These are phyloP conservation scores for Baorangia bicolor DNA, from an alignment of 768 basidiomycete genomes.

Conservation along the genomic window DNA sequence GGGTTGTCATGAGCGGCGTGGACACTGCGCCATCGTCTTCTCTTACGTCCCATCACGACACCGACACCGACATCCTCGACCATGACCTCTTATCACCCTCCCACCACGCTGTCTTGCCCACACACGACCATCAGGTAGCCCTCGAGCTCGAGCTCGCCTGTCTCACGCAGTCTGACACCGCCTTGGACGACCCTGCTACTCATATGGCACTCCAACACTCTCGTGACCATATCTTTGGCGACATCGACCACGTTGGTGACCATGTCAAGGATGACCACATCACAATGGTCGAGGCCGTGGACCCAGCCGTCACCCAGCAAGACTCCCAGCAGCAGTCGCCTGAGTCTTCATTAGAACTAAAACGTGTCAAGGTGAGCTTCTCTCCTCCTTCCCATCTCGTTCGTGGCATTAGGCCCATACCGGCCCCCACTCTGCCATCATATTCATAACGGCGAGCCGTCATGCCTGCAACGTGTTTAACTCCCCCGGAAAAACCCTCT, in stretches of 20 bases:
- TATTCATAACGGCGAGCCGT: slow-evolving; percentile 19
- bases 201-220: slow-evolving; percentile 31
- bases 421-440: slow-evolving; percentile 20
- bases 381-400: slow-evolving; percentile 18
- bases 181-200: slow-evolving; percentile 24
- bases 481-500: slow-evolving; percentile 8
- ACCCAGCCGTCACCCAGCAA: slow-evolving; percentile 44
- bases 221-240: slow-evolving; percentile 33
- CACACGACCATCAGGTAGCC: slow-evolving; percentile 34
- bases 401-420: slow-evolving; percentile 14
- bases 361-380: slow-evolving; percentile 77
- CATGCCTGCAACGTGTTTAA: slow-evolving; percentile 27
- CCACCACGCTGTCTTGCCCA: slow-evolving; percentile 26
- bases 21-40: slow-evolving; percentile 34
- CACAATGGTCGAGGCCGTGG: slow-evolving; percentile 35
- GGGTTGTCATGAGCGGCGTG: slow-evolving; percentile 43
- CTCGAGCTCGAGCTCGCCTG: slow-evolving; percentile 30
- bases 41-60: slow-evolving; percentile 30
- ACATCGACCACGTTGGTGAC: slow-evolving; percentile 36
- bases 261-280: slow-evolving; percentile 34
- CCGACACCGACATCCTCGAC: slow-evolving; percentile 33
- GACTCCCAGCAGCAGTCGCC: slow-evolving; percentile 61
- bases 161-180: slow-evolving; percentile 27
- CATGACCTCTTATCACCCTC: slow-evolving; percentile 34
- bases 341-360: slow-evolving; percentile 70